Base-by-base conservation (phyloP, 495 filamentous ascomycete genomes). In the Lepraria neglecta region DNA sequence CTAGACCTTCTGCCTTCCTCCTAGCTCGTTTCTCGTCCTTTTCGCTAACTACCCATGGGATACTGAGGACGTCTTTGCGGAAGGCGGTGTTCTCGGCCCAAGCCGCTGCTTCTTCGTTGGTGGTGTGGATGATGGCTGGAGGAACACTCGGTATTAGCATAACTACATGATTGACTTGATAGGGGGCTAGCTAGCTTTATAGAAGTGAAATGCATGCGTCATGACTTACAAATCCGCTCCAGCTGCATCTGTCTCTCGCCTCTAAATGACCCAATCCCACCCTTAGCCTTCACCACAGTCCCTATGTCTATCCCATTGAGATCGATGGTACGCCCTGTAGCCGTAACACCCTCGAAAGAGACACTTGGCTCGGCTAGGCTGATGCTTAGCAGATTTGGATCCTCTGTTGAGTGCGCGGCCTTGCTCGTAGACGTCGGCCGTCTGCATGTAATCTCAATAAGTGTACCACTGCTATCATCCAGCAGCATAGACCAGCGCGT, bases 401-500 rank as follows among this genome's bases (percentile, higher is more conserved):
- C 30, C 14, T 38, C 31, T 15, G 24, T 24, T 24, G 7, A 43
- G 64, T 59, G 51, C 55, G 58, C 51, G 59, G 19, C n/a, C 21
- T 46, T 52, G 24, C 28, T 14, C 24, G 33, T 58, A 4, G 59
- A 19, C 11, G 43, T 43, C 21, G 55, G 59, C 48, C 71, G 73
- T 27, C 70, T 54, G 38, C 77, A 72, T 9, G 70, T 68, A 14
- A 85, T 69, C 52, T 95, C 88, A 38, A 97, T 80, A 2, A 80
- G 88, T 5, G 78, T 73, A 11, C 92, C 95, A 68, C 87, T 92
- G 71, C 89, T 87, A 73, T 98, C 94, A 64, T 97, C 94, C 30
- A 97, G 67, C 0, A 82, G 88, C 47, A 90, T 80, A 59, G 89
- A 72, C 21, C 79, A 82, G 61, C 79, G 81, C 6, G 74, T 77